Conservation (phyloP, 495 filamentous ascomycete genomes). For the Thozetella sp. region DNA sequence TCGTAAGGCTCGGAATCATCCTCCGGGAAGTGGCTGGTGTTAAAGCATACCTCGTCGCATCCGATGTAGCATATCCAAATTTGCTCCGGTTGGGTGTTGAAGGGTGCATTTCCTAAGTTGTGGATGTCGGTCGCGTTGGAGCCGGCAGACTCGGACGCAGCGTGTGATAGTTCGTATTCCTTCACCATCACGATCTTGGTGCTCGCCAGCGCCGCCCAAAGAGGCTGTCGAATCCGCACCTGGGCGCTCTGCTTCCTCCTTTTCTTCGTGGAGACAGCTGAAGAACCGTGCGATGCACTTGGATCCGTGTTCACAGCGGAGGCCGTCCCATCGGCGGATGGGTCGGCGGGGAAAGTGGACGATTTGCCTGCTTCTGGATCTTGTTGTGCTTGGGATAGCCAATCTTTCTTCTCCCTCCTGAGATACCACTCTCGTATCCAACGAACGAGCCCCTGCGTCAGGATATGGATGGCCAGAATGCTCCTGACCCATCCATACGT, state of each 20-base stretch:
- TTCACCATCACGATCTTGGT: slow-evolving; percentile 93
- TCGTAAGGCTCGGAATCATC: slow-evolving; percentile 15
- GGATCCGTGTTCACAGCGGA: background rate
- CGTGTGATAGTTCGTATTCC: slow-evolving; percentile 86
- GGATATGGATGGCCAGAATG: slow-evolving; percentile 83
- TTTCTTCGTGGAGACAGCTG: slow-evolving; percentile 66
- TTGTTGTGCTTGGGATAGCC: slow-evolving; percentile 37
- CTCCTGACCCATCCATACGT: slow-evolving; percentile 54
- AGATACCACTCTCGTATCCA: slow-evolving; percentile 63
- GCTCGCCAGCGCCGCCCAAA: slow-evolving; percentile 93
- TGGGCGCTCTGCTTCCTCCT: slow-evolving; percentile 86
- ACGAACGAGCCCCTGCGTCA: slow-evolving; percentile 76
- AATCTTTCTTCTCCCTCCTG: slow-evolving; percentile 51
- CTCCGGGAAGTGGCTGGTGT: slow-evolving; percentile 66
- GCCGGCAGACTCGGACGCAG: slow-evolving; percentile 70
- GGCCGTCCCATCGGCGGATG: slow-evolving; percentile 36
- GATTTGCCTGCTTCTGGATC: slow-evolving; percentile 52
- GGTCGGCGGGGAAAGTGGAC: slow-evolving; percentile 22
- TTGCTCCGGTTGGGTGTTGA: slow-evolving; percentile 69
- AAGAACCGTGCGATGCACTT: background rate
- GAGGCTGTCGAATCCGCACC: slow-evolving; percentile 85
- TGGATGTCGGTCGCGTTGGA: slow-evolving; percentile 76
- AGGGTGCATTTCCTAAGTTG: slow-evolving; percentile 79
- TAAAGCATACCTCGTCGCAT: slow-evolving; percentile 80
- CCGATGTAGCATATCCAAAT: slow-evolving; percentile 89